A percentile compares a stretch with the other conserved stretches of the same genome.
These are phyloP conservation scores for Cladosporium cucumerinum DNA, from an alignment of 2,329 filamentous ascomycete genomes.

Conservation along the genomic window DNA sequence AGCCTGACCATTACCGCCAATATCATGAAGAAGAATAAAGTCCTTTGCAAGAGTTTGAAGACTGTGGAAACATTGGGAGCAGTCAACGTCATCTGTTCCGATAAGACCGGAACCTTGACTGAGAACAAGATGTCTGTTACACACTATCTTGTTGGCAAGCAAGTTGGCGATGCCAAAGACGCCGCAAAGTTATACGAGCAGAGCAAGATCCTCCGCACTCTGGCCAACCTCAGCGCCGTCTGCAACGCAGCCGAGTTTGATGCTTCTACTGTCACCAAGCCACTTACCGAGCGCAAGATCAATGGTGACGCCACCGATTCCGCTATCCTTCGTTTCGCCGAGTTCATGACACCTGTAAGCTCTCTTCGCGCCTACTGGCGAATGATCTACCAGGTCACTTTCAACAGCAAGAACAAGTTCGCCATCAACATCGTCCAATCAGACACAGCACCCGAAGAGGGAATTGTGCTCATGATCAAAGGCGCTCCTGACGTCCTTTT, in stretches of 20 bases:
- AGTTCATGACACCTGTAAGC: constrained; percentile 59
- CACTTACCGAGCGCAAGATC: constrained; percentile 60
- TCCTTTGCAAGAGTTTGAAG: constrained; percentile 76
- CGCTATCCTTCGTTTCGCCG: constrained; percentile 69
- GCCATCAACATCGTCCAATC: constrained; percentile 64
- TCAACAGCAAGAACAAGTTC: constrained; percentile 79
- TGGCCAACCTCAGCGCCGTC: constrained; percentile 61
- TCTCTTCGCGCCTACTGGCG: constrained; percentile 62
- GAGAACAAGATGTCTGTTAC: constrained; percentile 53
- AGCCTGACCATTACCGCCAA: constrained; percentile 73
- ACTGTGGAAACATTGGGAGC: constrained; percentile 73
- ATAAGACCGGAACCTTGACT: constrained; percentile 72
- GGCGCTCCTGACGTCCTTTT: constrained; percentile 74
- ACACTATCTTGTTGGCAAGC: constrained; percentile 60
- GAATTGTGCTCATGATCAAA: constrained; percentile 67
- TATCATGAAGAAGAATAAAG: constrained; percentile 72
- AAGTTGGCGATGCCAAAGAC: constrained; percentile 48
- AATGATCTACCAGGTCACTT: constrained; percentile 65
- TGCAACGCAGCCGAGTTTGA: constrained; percentile 78
- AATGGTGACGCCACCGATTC: constrained; percentile 75
- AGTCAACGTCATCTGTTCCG: constrained; percentile 71
- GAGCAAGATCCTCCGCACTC: constrained; percentile 50
- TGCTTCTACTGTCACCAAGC: constrained; percentile 57
- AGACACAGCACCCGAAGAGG: constrained; percentile 24
- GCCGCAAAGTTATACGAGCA: constrained; percentile 42